These are phyloP conservation scores for Cicer judaicum DNA, from an alignment of 306 rosid species.

Conservation along the genomic window DNA sequence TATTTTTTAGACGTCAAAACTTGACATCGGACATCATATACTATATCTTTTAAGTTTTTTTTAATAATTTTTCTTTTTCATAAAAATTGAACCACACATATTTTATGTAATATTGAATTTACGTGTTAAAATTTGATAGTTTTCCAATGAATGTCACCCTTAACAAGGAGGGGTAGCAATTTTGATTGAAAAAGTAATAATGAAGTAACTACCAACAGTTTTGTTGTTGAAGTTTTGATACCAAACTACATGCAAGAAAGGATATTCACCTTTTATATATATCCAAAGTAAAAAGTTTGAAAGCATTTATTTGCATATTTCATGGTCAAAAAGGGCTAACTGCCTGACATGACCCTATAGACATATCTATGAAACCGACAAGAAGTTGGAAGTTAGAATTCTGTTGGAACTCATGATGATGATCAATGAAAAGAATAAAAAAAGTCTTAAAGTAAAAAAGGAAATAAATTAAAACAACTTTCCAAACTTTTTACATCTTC, in stretches of 20 bases:
- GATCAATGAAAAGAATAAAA: conserved; percentile 8
- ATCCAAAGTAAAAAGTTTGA: conserved; percentile 20
- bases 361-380: conserved; percentile 51
- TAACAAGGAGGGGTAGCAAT: not conserved
- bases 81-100: too few species aligned
- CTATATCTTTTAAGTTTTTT: too few species aligned
- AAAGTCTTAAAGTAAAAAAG: conserved; percentile 38
- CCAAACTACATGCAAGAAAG: conserved; percentile 33
- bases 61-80: too few species aligned
- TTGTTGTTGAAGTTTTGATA: not conserved
- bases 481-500: conserved; percentile 15
- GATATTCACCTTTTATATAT: not conserved
- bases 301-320: not conserved
- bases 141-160: too few species aligned
- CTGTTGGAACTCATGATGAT: conserved; percentile 54
- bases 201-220: not conserved
- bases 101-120: too few species aligned
- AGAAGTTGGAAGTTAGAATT: conserved; percentile 62
- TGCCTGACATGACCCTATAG: conserved; percentile 37
- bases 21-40: too few species aligned
- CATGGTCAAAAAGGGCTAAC: conserved; percentile 48
- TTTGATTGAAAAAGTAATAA: not conserved
- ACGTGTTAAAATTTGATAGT: too few species aligned
- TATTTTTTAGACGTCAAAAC: too few species aligned
- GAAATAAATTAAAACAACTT: conserved; percentile 30